Evolutionary conservation across 768 basidiomycete species (phyloP).

Genomic region (Leccinum fibrillosum): DNA sequence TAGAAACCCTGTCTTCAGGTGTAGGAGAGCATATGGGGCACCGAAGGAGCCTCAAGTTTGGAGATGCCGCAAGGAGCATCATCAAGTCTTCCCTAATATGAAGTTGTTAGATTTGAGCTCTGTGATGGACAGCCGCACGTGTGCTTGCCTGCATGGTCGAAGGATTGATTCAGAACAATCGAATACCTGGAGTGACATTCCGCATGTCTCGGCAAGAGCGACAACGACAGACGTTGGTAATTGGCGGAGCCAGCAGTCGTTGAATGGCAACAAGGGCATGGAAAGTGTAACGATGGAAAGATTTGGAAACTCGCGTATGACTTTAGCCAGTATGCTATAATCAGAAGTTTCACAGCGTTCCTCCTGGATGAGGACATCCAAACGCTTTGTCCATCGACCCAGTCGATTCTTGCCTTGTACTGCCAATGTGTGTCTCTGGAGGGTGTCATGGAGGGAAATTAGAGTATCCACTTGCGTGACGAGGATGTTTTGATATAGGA

Average conservation of each 20-base stretch:
- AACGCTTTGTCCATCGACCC: constrained; percentile 28
- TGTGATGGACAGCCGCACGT: not conserved
- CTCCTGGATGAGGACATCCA: constrained; percentile 25
- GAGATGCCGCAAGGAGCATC: constrained; percentile 22
- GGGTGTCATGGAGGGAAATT: constrained; percentile 11
- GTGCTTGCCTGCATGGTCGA: constrained; percentile 28
- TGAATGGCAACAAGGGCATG: constrained; percentile 24
- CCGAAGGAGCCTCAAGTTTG: constrained; percentile 27
- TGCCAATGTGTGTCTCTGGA: constrained; percentile 8
- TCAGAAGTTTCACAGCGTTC: constrained; percentile 25
- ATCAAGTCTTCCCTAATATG: constrained; percentile 26
- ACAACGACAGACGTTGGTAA: constrained; percentile 20
- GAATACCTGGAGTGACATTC: constrained; percentile 24
- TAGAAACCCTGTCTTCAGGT: constrained; percentile 18
- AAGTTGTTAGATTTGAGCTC: not conserved
- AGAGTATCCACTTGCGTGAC: constrained; percentile 19
- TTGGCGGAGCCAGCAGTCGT: constrained; percentile 26
- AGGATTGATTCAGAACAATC: constrained; percentile 30
- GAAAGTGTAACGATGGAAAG: constrained; percentile 24
- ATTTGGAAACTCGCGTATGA: constrained; percentile 27
- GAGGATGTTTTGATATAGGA: constrained; percentile 23
- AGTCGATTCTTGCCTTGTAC: constrained; percentile 3
- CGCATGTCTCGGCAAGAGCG: constrained; percentile 26
- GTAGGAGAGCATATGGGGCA: constrained; percentile 29
- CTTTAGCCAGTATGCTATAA: constrained; percentile 20